Evolutionary conservation across 805 yeast genomes (phyloP), one percentile per base, ranked within the genome.

Genomic region (Ogataea polymorpha): DNA sequence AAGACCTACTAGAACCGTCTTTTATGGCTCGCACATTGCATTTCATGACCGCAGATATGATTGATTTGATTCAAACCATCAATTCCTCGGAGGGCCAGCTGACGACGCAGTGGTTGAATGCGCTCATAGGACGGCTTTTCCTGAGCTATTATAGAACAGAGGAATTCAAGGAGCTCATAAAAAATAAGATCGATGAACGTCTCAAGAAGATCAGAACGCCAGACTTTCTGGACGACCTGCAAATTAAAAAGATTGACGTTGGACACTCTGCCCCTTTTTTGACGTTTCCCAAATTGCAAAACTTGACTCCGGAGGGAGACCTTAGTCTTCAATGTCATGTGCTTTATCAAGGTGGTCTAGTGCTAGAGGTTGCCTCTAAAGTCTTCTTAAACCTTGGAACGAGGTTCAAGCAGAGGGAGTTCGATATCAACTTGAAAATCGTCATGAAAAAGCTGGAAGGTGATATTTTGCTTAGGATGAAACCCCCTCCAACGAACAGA

Each of bases 401-500:
- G 2, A 72, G 86, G 10, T 82, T 89, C 65, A 80, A 75, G 46
- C 79, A 82, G 32, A 59, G 78, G 5, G 95, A 86, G 49, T 86
- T 91, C 29, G 82, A 84, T 39, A 66, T 93, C 25, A 72, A 84
- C 18, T 65, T 93, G 37, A 77, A 84, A 13, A 78, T 90, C 1
- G 80, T 82, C 1, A 63, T 91, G 35, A 75, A 76, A 41, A 77
- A 72, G 51, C 51, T 93, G 4, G 79, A 81, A 37, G 99, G 99
- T 0, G 84, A 85, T 1, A 49, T 91, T 42, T 56, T 85, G 0
- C 54, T 90, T 15, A 67, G 75, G 29, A 58, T 91, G 24, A 93
- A 93, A 57, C 87, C 95, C 1, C 96, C 96, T 2, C 98, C 99
- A 7, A 81, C 96, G 2, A 80, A 79, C 39, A 74, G 99, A 54